Conservation (phyloP, 2,329 filamentous ascomycete genomes). For the Canariomyces notabilis region DNA sequence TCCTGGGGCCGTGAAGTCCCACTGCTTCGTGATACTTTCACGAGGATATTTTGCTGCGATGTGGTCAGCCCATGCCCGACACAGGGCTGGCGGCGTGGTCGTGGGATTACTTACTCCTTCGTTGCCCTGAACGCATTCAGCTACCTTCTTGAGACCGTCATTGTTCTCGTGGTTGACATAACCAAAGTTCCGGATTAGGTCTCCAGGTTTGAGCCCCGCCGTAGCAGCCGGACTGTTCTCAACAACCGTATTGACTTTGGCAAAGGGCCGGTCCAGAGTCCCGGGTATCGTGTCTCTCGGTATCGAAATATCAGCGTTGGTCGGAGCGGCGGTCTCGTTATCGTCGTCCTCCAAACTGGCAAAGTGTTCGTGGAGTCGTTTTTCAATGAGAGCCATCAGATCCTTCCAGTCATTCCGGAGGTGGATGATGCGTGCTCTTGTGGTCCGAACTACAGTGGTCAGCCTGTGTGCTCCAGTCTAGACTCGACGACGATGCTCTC, state of each 20-base stretch:
- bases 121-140: slow-evolving; percentile 83
- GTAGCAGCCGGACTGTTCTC: slow-evolving; percentile 72
- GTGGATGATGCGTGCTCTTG: slow-evolving; percentile 79
- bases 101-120: slow-evolving; percentile 78
- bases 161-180: slow-evolving; percentile 79
- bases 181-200: slow-evolving; percentile 81
- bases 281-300: slow-evolving; percentile 33
- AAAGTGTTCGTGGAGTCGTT: slow-evolving; percentile 83
- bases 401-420: slow-evolving; percentile 91
- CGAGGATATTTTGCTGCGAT: slow-evolving; percentile 60
- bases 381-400: slow-evolving; percentile 78
- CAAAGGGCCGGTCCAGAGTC: slow-evolving; percentile 58
- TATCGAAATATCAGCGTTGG: slow-evolving; percentile 24
- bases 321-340: slow-evolving; percentile 29
- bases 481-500: slow-evolving; percentile 19
- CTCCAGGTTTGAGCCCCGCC: slow-evolving; percentile 75
- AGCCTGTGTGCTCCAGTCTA: slow-evolving; percentile 13
- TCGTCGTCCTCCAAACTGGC: slow-evolving; percentile 59
- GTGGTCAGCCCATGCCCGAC: slow-evolving; percentile 22
- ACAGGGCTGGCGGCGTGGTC: not conserved
- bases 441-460: slow-evolving; percentile 70
- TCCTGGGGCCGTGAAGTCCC: slow-evolving; percentile 45
- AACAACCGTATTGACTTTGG: slow-evolving; percentile 81
- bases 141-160: slow-evolving; percentile 77
- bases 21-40: slow-evolving; percentile 56